These are phyloP conservation scores for Staphylotrichum longicolle DNA, from an alignment of 495 filamentous ascomycete genomes.

Conservation along the genomic window DNA sequence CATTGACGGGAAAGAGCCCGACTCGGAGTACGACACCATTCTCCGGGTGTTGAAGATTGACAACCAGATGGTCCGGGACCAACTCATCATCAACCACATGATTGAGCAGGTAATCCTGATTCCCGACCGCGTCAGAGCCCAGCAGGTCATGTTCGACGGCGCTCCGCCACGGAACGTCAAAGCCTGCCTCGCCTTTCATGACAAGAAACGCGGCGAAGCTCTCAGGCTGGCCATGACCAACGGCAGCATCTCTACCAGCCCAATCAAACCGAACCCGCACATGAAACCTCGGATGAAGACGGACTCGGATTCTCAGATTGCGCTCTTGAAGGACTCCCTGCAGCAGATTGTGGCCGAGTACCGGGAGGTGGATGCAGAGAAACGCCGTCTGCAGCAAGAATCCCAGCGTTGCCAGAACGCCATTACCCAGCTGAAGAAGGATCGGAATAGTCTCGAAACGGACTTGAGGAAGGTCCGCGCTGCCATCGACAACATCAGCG, in stretches of 20 bases:
- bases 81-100: constrained; percentile 75
- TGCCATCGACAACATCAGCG: constrained; percentile 30
- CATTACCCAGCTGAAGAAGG: constrained; percentile 53
- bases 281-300: constrained; percentile 73
- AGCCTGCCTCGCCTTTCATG: constrained; percentile 63
- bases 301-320: constrained; percentile 66
- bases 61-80: constrained; percentile 69
- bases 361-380: constrained; percentile 34
- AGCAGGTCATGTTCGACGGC: constrained; percentile 65
- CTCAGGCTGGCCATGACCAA: constrained; percentile 55
- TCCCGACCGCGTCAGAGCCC: constrained; percentile 60
- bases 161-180: constrained; percentile 65
- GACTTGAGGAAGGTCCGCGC: constrained; percentile 29
- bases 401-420: constrained; percentile 58
- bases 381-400: constrained; percentile 51
- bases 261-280: constrained; percentile 29
- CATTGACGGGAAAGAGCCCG: constrained; percentile 68
- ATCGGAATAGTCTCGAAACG: constrained; percentile 26
- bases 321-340: constrained; percentile 45
- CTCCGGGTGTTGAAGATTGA: constrained; percentile 80
- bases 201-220: constrained; percentile 58
- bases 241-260: constrained; percentile 39
- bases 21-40: constrained; percentile 67
- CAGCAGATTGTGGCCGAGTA: constrained; percentile 47
- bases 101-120: constrained; percentile 87